A percentile compares a stretch with the other conserved stretches of the same genome.
Evolutionary conservation across 805 yeast species (phyloP).

Genomic region (Wickerhamiella azyma): DNA sequence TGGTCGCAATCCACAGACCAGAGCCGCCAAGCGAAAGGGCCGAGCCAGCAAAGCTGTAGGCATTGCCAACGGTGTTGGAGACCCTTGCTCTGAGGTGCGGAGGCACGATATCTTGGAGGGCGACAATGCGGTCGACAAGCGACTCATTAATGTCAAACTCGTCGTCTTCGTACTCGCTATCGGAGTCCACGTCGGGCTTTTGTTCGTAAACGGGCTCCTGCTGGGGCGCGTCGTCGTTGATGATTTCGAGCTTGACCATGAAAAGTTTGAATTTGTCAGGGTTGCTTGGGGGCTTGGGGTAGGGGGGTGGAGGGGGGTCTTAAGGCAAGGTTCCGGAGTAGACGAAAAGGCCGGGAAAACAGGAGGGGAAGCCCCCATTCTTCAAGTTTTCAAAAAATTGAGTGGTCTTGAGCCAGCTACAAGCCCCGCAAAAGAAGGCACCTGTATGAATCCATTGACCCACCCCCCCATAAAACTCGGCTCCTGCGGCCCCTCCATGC

Average conservation of each 20-base stretch:
- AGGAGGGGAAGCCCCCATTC: too few relatives aligned
- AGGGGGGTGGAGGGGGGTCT: background rate
- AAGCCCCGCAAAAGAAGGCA: background rate
- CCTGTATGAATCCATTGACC: too few relatives aligned
- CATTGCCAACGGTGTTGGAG: slow-evolving; percentile 22
- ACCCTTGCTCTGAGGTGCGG: slow-evolving; percentile 63
- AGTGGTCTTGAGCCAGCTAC: too few relatives aligned
- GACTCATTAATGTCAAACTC: slow-evolving; percentile 72
- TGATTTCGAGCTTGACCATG: slow-evolving; percentile 68
- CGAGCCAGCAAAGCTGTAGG: slow-evolving; percentile 29
- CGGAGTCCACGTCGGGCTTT: slow-evolving; percentile 35
- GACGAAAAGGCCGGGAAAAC: too few relatives aligned
- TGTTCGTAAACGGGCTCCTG: slow-evolving; percentile 21
- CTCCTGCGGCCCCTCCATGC: too few relatives aligned
- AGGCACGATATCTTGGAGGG: slow-evolving; percentile 82
- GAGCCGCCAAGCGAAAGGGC: slow-evolving; percentile 53
- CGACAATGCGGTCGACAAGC: slow-evolving; percentile 70
- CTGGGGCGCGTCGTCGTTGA: slow-evolving; percentile 40
- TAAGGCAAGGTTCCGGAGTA: background rate
- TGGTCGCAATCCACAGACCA: slow-evolving; percentile 71
- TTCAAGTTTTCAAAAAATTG: too few relatives aligned
- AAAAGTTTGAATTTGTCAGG: slow-evolving; percentile 2
- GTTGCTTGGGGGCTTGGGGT: too few relatives aligned
- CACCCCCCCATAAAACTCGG: too few relatives aligned
- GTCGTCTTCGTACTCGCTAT: slow-evolving; percentile 46